Evolutionary conservation across 768 basidiomycete species (phyloP).

Genomic region (Macrolepiota fuliginosa): DNA sequence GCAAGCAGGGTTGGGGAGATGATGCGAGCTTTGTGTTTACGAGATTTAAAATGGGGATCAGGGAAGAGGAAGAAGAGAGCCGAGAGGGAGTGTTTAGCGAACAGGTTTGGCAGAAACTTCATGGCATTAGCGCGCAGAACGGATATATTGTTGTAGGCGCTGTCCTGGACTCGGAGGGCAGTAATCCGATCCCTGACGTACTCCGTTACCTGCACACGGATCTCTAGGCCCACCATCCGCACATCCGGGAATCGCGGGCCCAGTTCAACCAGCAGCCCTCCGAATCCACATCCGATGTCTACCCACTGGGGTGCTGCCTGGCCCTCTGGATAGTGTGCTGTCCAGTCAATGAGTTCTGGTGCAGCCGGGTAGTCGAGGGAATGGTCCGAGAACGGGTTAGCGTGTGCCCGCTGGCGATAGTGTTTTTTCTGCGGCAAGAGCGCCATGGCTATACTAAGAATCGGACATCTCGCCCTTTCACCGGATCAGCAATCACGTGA

Average conservation of each 20-base stretch:
- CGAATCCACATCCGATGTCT: slow-evolving; percentile 97
- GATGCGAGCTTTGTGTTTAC: slow-evolving; percentile 99
- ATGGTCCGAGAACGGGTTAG: slow-evolving; percentile 88
- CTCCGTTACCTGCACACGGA: slow-evolving; percentile 92
- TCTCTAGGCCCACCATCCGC: slow-evolving; percentile 96
- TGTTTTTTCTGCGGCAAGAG: slow-evolving; percentile 75
- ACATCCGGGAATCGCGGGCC: slow-evolving; percentile 90
- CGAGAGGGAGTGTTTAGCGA: slow-evolving; percentile 84
- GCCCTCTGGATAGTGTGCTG: slow-evolving; percentile 64
- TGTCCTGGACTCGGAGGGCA: slow-evolving; percentile 69
- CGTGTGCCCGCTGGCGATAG: slow-evolving; percentile 81
- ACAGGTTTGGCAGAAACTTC: slow-evolving; percentile 98
- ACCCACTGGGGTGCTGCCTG: slow-evolving; percentile 56
- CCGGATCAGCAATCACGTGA: slow-evolving; percentile 22
- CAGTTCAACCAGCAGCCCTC: slow-evolving; percentile 85
- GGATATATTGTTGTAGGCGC: slow-evolving; percentile 78
- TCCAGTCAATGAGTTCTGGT: slow-evolving; percentile 80
- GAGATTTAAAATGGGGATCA: slow-evolving; percentile 96
- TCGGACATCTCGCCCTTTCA: too few species aligned
- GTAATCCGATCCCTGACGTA: slow-evolving; percentile 94
- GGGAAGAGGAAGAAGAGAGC: slow-evolving; percentile 98
- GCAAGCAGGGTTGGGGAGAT: slow-evolving; percentile 97
- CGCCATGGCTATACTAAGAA: too few species aligned
- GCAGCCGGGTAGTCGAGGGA: slow-evolving; percentile 81
- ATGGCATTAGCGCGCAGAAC: slow-evolving; percentile 95